phyloP scores from a whole-genome alignment of 2,329 filamentous ascomycete genomes.

The Xylaria sp. region DNA sequence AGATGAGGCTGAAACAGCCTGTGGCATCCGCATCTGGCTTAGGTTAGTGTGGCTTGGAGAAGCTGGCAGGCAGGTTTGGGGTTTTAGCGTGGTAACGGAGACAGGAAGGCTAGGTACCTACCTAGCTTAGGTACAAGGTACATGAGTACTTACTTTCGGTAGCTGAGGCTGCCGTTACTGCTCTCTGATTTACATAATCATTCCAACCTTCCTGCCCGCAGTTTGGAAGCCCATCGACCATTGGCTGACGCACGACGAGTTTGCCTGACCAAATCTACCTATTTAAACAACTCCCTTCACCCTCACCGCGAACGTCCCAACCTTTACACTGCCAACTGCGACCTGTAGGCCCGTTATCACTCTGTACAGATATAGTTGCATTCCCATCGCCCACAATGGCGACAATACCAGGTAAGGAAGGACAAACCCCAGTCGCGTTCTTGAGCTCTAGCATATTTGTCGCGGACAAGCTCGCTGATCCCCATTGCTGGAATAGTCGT shows the following conservation, averaged over 20 bases:
- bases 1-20: too few relatives aligned
- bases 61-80: too few relatives aligned
- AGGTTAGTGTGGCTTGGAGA: too few relatives aligned
- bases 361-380: slow-evolving; percentile 5
- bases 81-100: too few relatives aligned
- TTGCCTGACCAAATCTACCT: slow-evolving; percentile 15
- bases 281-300: slow-evolving; percentile 1
- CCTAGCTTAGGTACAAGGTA: not conserved
- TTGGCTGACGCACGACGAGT: slow-evolving; percentile 32
- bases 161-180: too few relatives aligned
- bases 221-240: slow-evolving; percentile 29
- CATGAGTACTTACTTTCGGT: too few relatives aligned
- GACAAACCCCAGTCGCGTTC: not conserved
- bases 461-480: slow-evolving; percentile 26
- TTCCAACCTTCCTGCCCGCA: too few relatives aligned
- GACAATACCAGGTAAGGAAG: slow-evolving; percentile 35
- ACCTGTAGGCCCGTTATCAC: not conserved
- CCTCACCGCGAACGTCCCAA: slow-evolving; percentile 14
- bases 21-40: too few relatives aligned
- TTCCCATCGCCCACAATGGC: slow-evolving; percentile 29
- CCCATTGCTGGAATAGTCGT: slow-evolving; percentile 60
- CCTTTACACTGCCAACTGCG: slow-evolving; percentile 10
- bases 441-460: not conserved
- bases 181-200: too few relatives aligned
- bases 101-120: slow-evolving; percentile 1